Evolutionary conservation across 2,329 filamentous ascomycete genomes (phyloP).

Genomic region (Alternaria postmessia): DNA sequence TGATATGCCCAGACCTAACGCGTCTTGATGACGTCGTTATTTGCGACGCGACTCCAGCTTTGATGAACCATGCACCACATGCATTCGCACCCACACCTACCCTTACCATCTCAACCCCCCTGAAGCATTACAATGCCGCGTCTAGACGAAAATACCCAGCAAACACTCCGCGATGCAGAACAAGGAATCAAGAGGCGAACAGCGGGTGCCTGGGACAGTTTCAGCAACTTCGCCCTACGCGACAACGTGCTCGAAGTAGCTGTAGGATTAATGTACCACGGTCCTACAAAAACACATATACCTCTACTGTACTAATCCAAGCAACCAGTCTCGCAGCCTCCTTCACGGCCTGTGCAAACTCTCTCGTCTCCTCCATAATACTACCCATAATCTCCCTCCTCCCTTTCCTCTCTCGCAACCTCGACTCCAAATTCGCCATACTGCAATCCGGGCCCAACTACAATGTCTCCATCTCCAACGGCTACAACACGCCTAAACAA

Average conservation of each 20-base stretch:
- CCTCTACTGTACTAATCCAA: not conserved
- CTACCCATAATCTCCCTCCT: constrained; percentile 74
- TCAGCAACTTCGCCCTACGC: constrained; percentile 75
- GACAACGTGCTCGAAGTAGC: constrained; percentile 80
- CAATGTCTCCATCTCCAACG: constrained; percentile 51
- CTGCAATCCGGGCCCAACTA: constrained; percentile 64
- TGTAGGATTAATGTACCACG: constrained; percentile 73
- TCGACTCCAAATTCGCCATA: constrained; percentile 78
- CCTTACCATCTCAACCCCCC: not conserved
- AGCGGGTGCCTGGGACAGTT: constrained; percentile 66
- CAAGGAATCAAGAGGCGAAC: constrained; percentile 55
- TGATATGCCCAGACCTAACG: not conserved
- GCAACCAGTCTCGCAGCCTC: constrained; percentile 68
- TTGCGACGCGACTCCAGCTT: not conserved
- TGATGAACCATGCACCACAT: not conserved
- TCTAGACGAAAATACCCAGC: constrained; percentile 44
- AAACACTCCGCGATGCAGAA: constrained; percentile 59
- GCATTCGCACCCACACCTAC: not conserved
- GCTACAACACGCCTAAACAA: constrained; percentile 75
- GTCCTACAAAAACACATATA: not conserved
- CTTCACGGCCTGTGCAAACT: constrained; percentile 76
- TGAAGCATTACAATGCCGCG: constrained; percentile 34
- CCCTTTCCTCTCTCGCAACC: constrained; percentile 73
- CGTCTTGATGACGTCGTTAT: constrained; percentile 12
- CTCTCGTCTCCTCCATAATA: constrained; percentile 74